Conservation (phyloP, 1,284 basidiomycete species). For the Microbotryum scabiosae region DNA sequence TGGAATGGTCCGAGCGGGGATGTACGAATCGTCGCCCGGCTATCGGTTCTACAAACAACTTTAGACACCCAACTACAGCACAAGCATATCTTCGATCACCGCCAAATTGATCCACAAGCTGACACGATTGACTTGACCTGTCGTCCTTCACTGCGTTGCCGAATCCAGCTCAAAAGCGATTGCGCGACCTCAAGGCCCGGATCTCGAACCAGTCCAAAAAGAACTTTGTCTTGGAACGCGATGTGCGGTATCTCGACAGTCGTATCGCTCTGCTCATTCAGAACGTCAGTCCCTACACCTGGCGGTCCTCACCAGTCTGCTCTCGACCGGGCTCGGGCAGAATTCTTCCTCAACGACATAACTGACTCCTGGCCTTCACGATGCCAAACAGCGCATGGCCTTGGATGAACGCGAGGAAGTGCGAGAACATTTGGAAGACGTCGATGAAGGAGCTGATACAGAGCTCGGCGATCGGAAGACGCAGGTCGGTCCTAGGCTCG, state of each 20-base stretch:
- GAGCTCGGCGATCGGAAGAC: slow-evolving; percentile 80
- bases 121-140: no score
- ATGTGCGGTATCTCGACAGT: slow-evolving; percentile 95
- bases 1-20: not conserved
- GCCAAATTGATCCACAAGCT: no score
- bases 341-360: not conserved
- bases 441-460: slow-evolving; percentile 50
- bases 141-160: not conserved
- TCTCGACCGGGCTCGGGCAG: not conserved
- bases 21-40: no score
- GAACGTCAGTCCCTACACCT: slow-evolving; percentile 55
- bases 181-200: slow-evolving; percentile 90
- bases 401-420: slow-evolving; percentile 62
- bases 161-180: slow-evolving; percentile 74
- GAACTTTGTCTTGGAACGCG: slow-evolving; percentile 96
- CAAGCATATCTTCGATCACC: no score
- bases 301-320: not conserved
- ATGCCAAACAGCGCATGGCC: slow-evolving; percentile 34
- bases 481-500: slow-evolving; percentile 36
- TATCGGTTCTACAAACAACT: no score
- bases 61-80: no score
- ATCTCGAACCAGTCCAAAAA: slow-evolving; percentile 98
- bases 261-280: slow-evolving; percentile 96
- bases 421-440: slow-evolving; percentile 86
- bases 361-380: not conserved